These are phyloP conservation scores for Vanilla planifolia DNA, from an alignment of 106 monocot genomes.

Conservation along the genomic window DNA sequence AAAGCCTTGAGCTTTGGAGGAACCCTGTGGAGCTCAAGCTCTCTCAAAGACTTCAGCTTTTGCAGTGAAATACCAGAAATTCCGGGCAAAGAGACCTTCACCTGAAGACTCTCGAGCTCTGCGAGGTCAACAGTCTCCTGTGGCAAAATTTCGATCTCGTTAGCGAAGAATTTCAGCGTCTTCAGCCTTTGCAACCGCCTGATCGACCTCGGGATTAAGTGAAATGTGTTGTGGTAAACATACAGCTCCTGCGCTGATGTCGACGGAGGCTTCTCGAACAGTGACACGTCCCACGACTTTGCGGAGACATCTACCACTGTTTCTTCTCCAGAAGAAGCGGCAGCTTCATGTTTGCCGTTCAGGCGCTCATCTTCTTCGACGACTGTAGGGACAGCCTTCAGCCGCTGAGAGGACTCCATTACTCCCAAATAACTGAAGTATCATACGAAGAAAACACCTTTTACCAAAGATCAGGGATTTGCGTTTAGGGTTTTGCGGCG, in stretches of 20 bases:
- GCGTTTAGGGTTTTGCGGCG: neutral
- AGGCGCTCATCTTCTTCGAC: slow-evolving; percentile 2
- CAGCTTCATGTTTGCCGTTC: neutral
- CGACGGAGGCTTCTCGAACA: slow-evolving; percentile 12
- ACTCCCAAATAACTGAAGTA: neutral
- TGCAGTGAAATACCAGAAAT: slow-evolving; percentile 24
- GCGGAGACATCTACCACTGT: slow-evolving; percentile 33
- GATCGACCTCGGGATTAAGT: slow-evolving; percentile 46
- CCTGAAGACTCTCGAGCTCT: slow-evolving; percentile 48
- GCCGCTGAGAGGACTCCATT: neutral
- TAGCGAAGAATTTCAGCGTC: slow-evolving; percentile 61
- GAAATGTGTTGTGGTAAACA: slow-evolving; percentile 46
- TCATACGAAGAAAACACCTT: neutral
- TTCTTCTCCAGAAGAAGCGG: slow-evolving; percentile 10
- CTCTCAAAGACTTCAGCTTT: slow-evolving; percentile 47
- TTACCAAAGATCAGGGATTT: neutral
- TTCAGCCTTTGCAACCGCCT: slow-evolving; percentile 30
- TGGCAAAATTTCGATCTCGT: slow-evolving; percentile 53
- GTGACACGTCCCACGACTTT: slow-evolving; percentile 38
- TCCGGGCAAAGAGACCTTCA: slow-evolving; percentile 43
- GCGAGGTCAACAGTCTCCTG: slow-evolving; percentile 37
- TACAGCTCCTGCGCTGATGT: slow-evolving; percentile 24
- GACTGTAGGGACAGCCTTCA: neutral
- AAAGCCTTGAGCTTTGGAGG: slow-evolving; percentile 39
- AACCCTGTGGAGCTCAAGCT: slow-evolving; percentile 53